Evolutionary conservation across 2,329 filamentous ascomycete genomes (phyloP).

Genomic region (Cladosporium cucumerinum): DNA sequence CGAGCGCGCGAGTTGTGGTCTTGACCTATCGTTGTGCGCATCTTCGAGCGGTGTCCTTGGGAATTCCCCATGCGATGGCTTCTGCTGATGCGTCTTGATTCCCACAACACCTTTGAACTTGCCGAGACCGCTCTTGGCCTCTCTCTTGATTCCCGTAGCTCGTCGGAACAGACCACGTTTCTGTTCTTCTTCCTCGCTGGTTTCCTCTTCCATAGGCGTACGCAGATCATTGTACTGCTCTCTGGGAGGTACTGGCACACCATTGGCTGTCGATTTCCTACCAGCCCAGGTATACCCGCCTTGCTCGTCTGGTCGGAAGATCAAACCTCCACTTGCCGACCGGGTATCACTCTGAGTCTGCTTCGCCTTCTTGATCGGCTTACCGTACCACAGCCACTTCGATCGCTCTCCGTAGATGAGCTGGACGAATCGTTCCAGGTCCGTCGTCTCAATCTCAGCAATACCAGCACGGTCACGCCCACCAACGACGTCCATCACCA

Average conservation of each 20-base stretch:
- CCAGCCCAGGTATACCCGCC: slow-evolving; percentile 45
- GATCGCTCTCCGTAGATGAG: slow-evolving; percentile 76
- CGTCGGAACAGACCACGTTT: slow-evolving; percentile 66
- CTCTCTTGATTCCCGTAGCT: slow-evolving; percentile 73
- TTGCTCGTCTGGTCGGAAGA: slow-evolving; percentile 58
- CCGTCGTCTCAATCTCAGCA: slow-evolving; percentile 85
- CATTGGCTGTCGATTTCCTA: slow-evolving; percentile 53
- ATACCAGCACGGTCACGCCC: slow-evolving; percentile 81
- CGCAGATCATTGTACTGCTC: slow-evolving; percentile 24
- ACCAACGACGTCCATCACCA: slow-evolving; percentile 92
- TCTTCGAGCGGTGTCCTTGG: slow-evolving; percentile 23
- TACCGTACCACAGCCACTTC: slow-evolving; percentile 95
- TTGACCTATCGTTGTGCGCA: slow-evolving; percentile 12
- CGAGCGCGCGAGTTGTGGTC: slow-evolving; percentile 24
- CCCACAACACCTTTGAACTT: slow-evolving; percentile 85
- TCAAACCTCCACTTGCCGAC: slow-evolving; percentile 33
- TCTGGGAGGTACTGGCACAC: slow-evolving; percentile 28
- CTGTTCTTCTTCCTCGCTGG: slow-evolving; percentile 33
- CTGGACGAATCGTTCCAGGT: slow-evolving; percentile 78
- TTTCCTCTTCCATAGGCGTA: slow-evolving; percentile 27
- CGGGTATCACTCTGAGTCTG: slow-evolving; percentile 18
- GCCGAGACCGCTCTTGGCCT: slow-evolving; percentile 77
- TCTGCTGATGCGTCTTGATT: slow-evolving; percentile 41
- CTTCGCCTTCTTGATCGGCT: slow-evolving; percentile 62
- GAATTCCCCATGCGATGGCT: slow-evolving; percentile 33